Base-by-base conservation (phyloP, 495 filamentous ascomycete genomes). In the Penicillium tannophilum region DNA sequence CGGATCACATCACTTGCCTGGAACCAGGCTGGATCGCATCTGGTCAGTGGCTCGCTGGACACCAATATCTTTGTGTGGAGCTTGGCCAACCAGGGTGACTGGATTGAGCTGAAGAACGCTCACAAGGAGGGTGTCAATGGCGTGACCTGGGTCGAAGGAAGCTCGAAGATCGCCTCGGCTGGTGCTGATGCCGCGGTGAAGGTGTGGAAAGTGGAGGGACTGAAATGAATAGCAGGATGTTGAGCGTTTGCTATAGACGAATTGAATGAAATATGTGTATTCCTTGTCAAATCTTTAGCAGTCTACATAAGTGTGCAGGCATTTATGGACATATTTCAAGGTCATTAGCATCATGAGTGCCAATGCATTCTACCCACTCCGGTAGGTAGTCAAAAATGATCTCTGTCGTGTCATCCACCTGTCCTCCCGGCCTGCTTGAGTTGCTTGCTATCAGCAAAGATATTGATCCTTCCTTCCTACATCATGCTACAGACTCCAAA, bases 121-220 rank as follows among this genome's bases (percentile, higher is more conserved):
- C 94, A 98, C 71, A 96, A 97, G 76, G 94, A 97, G 56, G 94
- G 94, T 2, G 91, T 98, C 8, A 90, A 88, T 63, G 92, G 89
- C 4, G 92, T 98, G 6, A 83, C 78, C 9, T 98, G 94, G 95
- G 81, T 90, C 17, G 83, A 83, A 8, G 84, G 78, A 23, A 78
- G 76, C n/a, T 73, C 75, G n/a, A 90, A 82, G 74, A 81, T 97
- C 31, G 84, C 88, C 2, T 93, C 87, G 61, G 84, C 83, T 26
- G 94, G 94, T 11, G 90, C 88, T 2, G 94, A 98, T 82, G 92
- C 90, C 44, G 86, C 90, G 0, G 83, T 98, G 23, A 98, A 97
- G 82, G 80, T 92, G 45, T 98, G 94, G 94, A 82, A 78, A 59
- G 86, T 96, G 3, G 81, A 86, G 62, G 85, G 85, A 1, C 59